Base-by-base conservation (phyloP, 1,284 basidiomycete genomes). In the Cryptococcus sp. region DNA sequence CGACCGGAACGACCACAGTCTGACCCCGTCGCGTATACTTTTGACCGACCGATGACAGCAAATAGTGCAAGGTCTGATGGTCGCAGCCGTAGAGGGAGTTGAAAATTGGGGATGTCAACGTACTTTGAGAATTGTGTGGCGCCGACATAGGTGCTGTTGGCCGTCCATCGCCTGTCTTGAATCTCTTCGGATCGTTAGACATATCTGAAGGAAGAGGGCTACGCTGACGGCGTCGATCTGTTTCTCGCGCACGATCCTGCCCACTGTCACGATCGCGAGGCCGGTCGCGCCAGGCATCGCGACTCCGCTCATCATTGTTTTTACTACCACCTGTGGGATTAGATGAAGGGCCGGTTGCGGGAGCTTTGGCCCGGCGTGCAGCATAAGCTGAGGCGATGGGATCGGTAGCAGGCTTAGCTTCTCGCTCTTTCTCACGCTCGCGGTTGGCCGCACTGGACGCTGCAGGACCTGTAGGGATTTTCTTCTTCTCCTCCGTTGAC, bases 121-220 rank as follows among this genome's bases (percentile, higher is more conserved):
- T 62, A 62, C 60, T 52, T 62, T 57, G 58, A 29, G 22, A 52
- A 44, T 58, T 50, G 19, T 57, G 38, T 17, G 22, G 5, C 25
- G 23, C 19, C 34, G 26, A 46, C 20, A 38, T 43, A n/a, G 43
- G 43, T 22, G 43, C 22, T 38, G 43, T 53, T 46, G 52, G 45
- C 26, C 47, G 38, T n/a, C 46, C 47, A 40, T 62, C 50, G 20
- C 56, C 60, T 7, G 45, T 26, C 38, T 53, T 62, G 53, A 58
- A 62, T 26, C 60, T 52, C 44, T 62, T 62, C 23, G 54, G 34
- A 17, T 58, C 29, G 29, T 34, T 34, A 4, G 29, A 34, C 29
- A 13, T 13, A 34, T 34, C 29, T 34, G 54, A 20, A 19, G 38
- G 39, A 47, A 50, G 45, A 39, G 60, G 56, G 5, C 37, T 34